These are phyloP conservation scores for Arachis monticola DNA, from an alignment of 331 rosid species.

Conservation along the genomic window DNA sequence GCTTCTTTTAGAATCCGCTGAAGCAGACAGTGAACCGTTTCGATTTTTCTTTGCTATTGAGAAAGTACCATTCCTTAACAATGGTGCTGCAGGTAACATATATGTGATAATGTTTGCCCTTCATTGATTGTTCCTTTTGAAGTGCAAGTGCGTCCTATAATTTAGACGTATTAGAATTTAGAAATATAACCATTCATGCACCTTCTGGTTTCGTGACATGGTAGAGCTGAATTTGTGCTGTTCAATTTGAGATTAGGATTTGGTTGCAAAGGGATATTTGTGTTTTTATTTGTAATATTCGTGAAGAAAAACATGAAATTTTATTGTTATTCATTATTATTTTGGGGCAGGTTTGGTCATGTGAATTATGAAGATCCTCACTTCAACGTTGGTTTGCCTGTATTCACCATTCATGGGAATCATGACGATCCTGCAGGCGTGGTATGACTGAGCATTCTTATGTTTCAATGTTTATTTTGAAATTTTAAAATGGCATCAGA, in stretches of 20 bases:
- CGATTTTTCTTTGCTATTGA: too few species aligned
- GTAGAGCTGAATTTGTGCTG: neutral
- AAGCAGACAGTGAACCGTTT: too few species aligned
- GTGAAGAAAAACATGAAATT: neutral
- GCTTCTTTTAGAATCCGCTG: too few species aligned
- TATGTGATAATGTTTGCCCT: neutral
- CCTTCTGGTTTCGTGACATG: too few species aligned
- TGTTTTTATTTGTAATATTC: neutral
- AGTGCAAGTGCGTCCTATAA: neutral
- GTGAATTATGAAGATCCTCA: constrained; percentile 98
- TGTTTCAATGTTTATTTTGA: neutral
- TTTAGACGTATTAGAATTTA: neutral
- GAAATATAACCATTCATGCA: too few species aligned
- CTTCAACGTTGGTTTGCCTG: constrained; percentile 96
- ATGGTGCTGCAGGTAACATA: neutral
- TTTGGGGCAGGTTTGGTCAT: constrained; percentile 79
- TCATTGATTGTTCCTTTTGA: neutral
- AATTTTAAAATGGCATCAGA: neutral
- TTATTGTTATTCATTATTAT: neutral
- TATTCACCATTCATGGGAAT: constrained; percentile 96
- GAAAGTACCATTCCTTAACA: too few species aligned
- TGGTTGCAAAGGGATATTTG: neutral
- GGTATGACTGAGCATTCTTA: constrained; percentile 57
- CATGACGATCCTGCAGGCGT: constrained; percentile 99
- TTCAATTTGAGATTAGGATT: neutral